Conservation (phyloP, 2,329 filamentous ascomycete genomes). For the Cercospora beticola region DNA sequence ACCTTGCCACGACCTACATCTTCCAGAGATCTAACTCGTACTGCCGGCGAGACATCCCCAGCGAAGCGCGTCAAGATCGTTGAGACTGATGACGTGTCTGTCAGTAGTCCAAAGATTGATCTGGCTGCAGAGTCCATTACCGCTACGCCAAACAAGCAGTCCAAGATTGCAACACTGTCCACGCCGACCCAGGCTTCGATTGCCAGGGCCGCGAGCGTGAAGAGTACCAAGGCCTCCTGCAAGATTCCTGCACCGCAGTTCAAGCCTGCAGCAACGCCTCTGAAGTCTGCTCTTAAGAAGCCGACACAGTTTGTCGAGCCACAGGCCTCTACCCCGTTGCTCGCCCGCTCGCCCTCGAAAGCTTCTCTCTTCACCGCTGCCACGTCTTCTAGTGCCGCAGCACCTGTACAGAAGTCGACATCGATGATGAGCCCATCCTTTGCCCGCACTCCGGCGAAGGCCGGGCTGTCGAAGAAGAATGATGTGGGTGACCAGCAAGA, state of each 20-base stretch:
- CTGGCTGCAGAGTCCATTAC: conserved; percentile 41
- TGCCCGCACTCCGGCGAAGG: conserved; percentile 31
- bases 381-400: background rate
- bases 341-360: conserved; percentile 35
- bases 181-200: conserved; percentile 78
- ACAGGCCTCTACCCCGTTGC: conserved; percentile 26
- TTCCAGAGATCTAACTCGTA: conserved; percentile 22
- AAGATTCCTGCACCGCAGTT: conserved; percentile 35
- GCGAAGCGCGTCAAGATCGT: conserved; percentile 64
- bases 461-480: conserved; percentile 15
- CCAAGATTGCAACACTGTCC: conserved; percentile 55
- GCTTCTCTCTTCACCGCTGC: conserved; percentile 23
- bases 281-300: conserved; percentile 13
- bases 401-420: conserved; percentile 18
- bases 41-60: conserved; percentile 43
- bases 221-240: conserved; percentile 40
- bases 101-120: conserved; percentile 58
- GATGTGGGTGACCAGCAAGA: background rate
- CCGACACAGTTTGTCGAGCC: conserved; percentile 10
- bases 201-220: conserved; percentile 59
- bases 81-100: conserved; percentile 67
- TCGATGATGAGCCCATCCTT: conserved; percentile 29
- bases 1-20: conserved; percentile 32
- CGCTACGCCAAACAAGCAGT: conserved; percentile 43
- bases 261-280: conserved; percentile 28